Evolutionary conservation across 495 filamentous ascomycete genomes (phyloP), one percentile per base, ranked within the genome.

Genomic region (Neurospora tetrasperma): DNA sequence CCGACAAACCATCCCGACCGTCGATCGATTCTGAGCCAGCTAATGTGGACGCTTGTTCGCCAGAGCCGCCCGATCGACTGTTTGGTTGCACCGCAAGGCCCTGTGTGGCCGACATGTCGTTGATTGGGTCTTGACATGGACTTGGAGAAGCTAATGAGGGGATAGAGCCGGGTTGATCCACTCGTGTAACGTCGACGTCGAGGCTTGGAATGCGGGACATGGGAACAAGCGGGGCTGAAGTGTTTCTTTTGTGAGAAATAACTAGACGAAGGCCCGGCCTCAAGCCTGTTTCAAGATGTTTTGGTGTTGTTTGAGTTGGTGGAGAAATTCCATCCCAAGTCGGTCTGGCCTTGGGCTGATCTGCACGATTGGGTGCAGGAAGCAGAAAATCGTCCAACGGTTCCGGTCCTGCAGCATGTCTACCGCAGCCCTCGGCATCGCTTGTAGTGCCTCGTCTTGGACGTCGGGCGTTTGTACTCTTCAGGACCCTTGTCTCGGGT

Each of bases 11-110:
- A 20, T 90, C 90, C 71, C 91, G 90, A 54, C 88, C 88, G 75
- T 96, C 91, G 75, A 86, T 86, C 27, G 54, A 66, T 74, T 99
- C 95, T 23, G 94, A 97, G 42, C 93, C 92, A 43, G 92, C 88
- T 35, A 94, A 80, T 2, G 93, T 97, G 7, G 92, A 95, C 14
- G 92, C 87, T 62, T 89, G 91, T 75, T 97, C 93, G 31, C 77
- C 77, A 5, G 81, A 82, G 12, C 74, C 73, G 7, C 76, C 79
- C 16, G 54, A 59, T 11, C 79, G 78, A 41, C 77, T 78, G 73
- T 79, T 77, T 12, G 77, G 74, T 27, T 75, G 72, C n/a, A 70
- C 73, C 11, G 77, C 71, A 48, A 77, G 74, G 31, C 74, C 69
- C 12, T 79, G 75, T 16, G 82, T 77, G 73, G 72, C 70, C 5